Evolutionary conservation across 2,329 filamentous ascomycete genomes (phyloP).

Genomic region (Davidsoniella eucalypti): DNA sequence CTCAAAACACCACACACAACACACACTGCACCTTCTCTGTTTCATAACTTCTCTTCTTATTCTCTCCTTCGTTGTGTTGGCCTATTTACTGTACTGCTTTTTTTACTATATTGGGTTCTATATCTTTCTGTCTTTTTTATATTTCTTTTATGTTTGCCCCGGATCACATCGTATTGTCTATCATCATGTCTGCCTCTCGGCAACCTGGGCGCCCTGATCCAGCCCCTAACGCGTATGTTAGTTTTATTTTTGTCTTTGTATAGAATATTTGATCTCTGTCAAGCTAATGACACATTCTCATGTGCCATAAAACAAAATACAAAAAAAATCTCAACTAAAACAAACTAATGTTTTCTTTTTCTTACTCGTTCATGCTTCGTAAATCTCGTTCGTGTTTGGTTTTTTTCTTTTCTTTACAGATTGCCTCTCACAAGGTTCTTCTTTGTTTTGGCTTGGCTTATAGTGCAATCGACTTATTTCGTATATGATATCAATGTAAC

Average conservation of each 20-base stretch:
- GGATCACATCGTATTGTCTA: constrained; percentile 11
- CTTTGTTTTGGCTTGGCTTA: no score
- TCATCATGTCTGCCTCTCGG: constrained; percentile 12
- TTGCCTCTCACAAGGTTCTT: no score
- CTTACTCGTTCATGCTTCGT: neutral
- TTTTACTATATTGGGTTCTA: constrained; percentile 1
- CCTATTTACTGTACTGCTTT: neutral
- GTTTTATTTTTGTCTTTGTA: constrained; percentile 4
- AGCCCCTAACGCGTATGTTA: constrained; percentile 8
- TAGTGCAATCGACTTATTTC: no score
- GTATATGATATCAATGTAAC: no score
- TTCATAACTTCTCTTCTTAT: constrained; percentile 2
- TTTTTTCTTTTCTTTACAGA: no score
- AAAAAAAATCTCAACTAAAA: neutral
- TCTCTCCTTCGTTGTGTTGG: neutral
- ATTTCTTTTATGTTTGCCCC: constrained; percentile 8
- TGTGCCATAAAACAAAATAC: constrained; percentile 7
- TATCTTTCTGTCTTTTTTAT: neutral
- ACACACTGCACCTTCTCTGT: neutral
- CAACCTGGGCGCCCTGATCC: constrained; percentile 10
- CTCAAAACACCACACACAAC: no score
- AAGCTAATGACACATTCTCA: constrained; percentile 3
- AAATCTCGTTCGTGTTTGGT: no score
- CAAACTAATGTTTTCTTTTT: neutral
- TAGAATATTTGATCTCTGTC: constrained; percentile 8